Conservation (phyloP, 345 rosid species). For the Atalantia buxifolia region DNA sequence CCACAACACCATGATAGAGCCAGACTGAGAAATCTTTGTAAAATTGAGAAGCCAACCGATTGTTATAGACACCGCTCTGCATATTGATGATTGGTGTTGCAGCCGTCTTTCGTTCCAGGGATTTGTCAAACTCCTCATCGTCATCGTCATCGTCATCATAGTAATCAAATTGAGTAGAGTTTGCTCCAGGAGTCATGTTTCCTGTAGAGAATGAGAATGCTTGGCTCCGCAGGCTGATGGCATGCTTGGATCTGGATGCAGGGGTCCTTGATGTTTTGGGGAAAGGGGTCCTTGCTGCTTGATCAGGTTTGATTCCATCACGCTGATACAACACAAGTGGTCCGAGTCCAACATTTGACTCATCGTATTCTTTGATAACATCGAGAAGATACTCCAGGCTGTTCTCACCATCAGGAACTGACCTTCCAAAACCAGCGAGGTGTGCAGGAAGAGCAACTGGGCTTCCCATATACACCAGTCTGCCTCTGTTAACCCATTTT, state of each 20-base stretch:
- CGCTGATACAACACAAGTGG: slow-evolving; percentile 58
- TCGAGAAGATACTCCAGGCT: slow-evolving; percentile 74
- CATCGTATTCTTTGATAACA: slow-evolving; percentile 71
- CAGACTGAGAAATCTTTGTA: slow-evolving; percentile 63
- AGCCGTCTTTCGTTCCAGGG: slow-evolving; percentile 41
- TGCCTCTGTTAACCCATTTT: slow-evolving; percentile 39
- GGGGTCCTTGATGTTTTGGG: slow-evolving; percentile 38
- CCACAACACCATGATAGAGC: slow-evolving; percentile 50
- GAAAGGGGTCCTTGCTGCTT: slow-evolving; percentile 37
- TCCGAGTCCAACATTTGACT: slow-evolving; percentile 56
- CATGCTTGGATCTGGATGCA: slow-evolving; percentile 28
- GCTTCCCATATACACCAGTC: slow-evolving; percentile 51
- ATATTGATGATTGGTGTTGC: slow-evolving; percentile 44
- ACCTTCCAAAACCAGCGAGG: slow-evolving; percentile 65
- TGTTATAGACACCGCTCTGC: slow-evolving; percentile 32
- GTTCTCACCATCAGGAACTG: slow-evolving; percentile 73
- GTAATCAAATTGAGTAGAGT: slow-evolving; percentile 21
- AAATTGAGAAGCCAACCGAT: slow-evolving; percentile 59
- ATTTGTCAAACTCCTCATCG: slow-evolving; percentile 43
- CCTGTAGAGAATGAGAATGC: slow-evolving; percentile 27
- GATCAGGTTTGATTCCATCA: slow-evolving; percentile 57
- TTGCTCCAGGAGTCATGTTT: slow-evolving; percentile 25
- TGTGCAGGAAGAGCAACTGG: slow-evolving; percentile 46
- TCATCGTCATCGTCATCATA: slow-evolving; percentile 30
- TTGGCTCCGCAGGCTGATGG: slow-evolving; percentile 41